phyloP scores from a whole-genome alignment of 129 eudicot genomes.

The Centella asiatica region DNA sequence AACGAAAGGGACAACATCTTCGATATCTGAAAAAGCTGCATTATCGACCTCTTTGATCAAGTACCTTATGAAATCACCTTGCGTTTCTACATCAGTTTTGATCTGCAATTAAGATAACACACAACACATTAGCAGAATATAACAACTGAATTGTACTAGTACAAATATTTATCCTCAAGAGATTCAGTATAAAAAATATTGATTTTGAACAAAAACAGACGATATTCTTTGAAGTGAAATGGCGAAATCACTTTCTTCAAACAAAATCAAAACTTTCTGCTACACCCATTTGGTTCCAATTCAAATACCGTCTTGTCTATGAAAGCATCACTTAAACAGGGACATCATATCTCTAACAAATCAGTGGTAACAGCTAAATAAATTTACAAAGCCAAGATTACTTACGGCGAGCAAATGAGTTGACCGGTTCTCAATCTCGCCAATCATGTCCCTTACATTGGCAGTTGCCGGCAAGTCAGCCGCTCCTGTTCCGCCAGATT shows the following conservation, averaged over 20 bases:
- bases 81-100: slow-evolving; percentile 91
- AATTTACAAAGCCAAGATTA: neutral
- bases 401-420: slow-evolving; percentile 86
- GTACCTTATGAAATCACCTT: slow-evolving; percentile 80
- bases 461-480: slow-evolving; percentile 44
- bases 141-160: too few species aligned
- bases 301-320: slow-evolving; percentile 28
- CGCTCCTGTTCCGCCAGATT: slow-evolving; percentile 36
- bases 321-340: slow-evolving; percentile 18
- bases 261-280: slow-evolving; percentile 12
- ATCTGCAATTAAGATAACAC: slow-evolving; percentile 42
- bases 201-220: slow-evolving; percentile 1
- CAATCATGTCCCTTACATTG: slow-evolving; percentile 77
- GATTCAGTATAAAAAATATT: too few species aligned
- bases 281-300: slow-evolving; percentile 22
- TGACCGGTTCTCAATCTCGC: slow-evolving; percentile 95
- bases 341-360: neutral
- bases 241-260: slow-evolving; percentile 13
- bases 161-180: too few species aligned
- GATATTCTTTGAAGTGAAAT: neutral
- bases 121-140: neutral
- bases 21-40: slow-evolving; percentile 79
- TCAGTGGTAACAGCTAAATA: slow-evolving; percentile 23
- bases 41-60: slow-evolving; percentile 84
- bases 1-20: slow-evolving; percentile 89